Base-by-base conservation (phyloP, 2,329 filamentous ascomycete species). In the Thielaviopsis euricoi region DNA sequence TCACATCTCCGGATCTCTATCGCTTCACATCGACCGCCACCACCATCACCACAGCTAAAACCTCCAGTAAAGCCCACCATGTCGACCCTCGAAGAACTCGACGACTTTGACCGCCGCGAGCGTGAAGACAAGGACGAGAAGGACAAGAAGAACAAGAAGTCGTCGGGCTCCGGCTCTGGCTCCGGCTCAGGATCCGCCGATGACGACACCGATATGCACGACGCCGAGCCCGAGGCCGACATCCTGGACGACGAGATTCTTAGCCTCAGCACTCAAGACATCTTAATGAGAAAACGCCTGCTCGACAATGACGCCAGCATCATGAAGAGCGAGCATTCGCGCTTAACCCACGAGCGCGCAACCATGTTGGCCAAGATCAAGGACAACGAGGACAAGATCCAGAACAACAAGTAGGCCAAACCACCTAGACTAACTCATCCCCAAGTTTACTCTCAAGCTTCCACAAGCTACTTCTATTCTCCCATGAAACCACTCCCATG, bases 321-420 rank as follows among this genome's bases (percentile, higher is more conserved):
- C 73, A 97, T 98, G 89, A 91, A 87, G 78, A 95, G 89, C 77
- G 93, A 98, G 73, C 89, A 83, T 66, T 90, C 95, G 69, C 85
- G 93, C 65, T 78, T 98, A 74, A 86, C 86, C 66, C 93, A 98
- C 67, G 93, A 98, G 74, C 95, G 95, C 75, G 83, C 86, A 54
- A 85, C 88, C 53, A 98, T 98, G 93, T 83, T 84, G 60, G 91
- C 97, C 72, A 97, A 96, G 78, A 97, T 98, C 72, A 97, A 96
- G 79, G 93, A 98, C 70, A 98, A 98, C 68, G 75, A 88, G 67
- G 94, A 98, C 65, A 98, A 98, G 81, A 98, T 98, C 67, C 90
- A 94, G 64, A 97, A 98, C 74, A 98, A 98, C 77, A 82, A 89
- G 90, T 95, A 76, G 64, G 78, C n/a, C n/a, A n/a, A n/a, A n/a